phyloP scores from a whole-genome alignment of 2,329 filamentous ascomycete genomes.

The Purpureocillium takamizusanense region DNA sequence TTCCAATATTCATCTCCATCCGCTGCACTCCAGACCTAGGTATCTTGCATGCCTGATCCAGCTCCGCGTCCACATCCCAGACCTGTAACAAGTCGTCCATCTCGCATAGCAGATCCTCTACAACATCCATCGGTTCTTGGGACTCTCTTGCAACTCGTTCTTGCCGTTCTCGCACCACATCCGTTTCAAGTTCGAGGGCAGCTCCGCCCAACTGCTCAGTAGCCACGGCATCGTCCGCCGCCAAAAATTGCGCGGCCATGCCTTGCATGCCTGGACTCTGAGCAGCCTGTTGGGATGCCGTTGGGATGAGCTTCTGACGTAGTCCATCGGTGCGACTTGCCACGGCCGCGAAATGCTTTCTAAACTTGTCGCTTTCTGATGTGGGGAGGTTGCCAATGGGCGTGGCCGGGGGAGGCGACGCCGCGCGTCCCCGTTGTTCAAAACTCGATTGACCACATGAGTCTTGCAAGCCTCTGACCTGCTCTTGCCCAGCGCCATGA shows the following conservation, averaged over 20 bases:
- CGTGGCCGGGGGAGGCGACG: conserved; percentile 35
- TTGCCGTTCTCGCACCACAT: conserved; percentile 1
- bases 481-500: conserved; percentile 9
- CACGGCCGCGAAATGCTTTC: conserved; percentile 37
- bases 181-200: background rate
- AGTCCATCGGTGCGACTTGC: conserved; percentile 22
- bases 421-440: conserved; percentile 13
- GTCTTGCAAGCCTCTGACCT: background rate
- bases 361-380: conserved; percentile 28
- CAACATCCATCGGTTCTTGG: conserved; percentile 24
- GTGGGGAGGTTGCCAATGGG: conserved; percentile 23
- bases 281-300: conserved; percentile 26
- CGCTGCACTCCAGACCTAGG: conserved; percentile 3
- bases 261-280: conserved; percentile 13
- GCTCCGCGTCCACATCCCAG: conserved; percentile 26
- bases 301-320: conserved; percentile 28
- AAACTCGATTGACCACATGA: conserved; percentile 1
- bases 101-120: conserved; percentile 26
- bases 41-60: conserved; percentile 19
- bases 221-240: conserved; percentile 10
- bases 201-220: conserved; percentile 1
- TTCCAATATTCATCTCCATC: conserved; percentile 1
- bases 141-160: conserved; percentile 8
- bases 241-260: conserved; percentile 16
- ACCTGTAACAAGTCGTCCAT: conserved; percentile 24